Percentiles rank a stretch among this genome's conserved stretches.
Conservation (phyloP, 345 rosid genomes). For the Arabis alpina region DNA sequence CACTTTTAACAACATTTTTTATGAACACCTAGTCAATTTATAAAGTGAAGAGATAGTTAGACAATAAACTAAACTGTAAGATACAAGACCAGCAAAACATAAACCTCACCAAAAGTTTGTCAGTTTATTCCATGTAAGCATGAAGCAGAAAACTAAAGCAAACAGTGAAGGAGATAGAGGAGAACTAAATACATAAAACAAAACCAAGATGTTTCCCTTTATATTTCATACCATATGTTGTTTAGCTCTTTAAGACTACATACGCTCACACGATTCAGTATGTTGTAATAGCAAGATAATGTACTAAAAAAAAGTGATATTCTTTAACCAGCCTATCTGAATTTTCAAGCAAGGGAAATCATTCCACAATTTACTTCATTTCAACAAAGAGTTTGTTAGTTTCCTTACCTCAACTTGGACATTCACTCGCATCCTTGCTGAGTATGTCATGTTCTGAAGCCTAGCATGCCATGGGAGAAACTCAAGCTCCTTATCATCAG, state of each 20-base stretch:
- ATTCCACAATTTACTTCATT: conserved; percentile 1
- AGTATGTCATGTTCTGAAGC: conserved; percentile 93
- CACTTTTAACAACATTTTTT: conserved; percentile 52
- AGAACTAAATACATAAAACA: background rate
- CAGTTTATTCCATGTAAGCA: conserved; percentile 1
- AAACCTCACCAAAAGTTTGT: conserved; percentile 15
- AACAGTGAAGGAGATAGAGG: conserved; percentile 5
- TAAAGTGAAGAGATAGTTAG: conserved; percentile 21
- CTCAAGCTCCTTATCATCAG: conserved; percentile 46
- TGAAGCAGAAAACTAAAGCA: background rate
- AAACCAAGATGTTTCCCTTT: background rate
- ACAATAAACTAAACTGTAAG: conserved; percentile 11
- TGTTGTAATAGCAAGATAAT: background rate
- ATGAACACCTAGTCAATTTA: conserved; percentile 59
- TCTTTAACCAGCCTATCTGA: background rate
- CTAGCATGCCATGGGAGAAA: conserved; percentile 79
- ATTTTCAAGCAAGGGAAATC: conserved; percentile 15
- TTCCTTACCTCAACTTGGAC: conserved; percentile 67
- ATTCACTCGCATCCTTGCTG: conserved; percentile 66
- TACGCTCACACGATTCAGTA: background rate
- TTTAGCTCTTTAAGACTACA: background rate
- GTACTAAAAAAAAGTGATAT: background rate
- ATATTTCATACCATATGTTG: background rate
- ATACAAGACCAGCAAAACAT: conserved; percentile 29
- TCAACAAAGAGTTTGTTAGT: background rate